Conservation (phyloP, 352 stramenopile genomes). For the Phytophthora europaea region DNA sequence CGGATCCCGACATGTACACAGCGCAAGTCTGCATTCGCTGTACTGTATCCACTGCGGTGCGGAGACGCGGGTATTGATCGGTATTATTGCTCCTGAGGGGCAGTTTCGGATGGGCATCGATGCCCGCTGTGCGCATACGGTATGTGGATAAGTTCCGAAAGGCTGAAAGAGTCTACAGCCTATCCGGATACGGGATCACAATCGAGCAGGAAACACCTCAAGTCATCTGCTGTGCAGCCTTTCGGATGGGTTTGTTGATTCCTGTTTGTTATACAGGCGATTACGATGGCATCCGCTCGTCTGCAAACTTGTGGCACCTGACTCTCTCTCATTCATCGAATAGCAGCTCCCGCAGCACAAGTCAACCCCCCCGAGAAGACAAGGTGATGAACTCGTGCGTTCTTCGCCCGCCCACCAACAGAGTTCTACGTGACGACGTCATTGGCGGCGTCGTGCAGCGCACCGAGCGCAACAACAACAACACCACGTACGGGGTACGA, state of each 20-base stretch:
- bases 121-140: background rate
- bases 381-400: background rate
- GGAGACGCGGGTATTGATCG: background rate
- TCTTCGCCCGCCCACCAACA: background rate
- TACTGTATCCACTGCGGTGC: slow-evolving; percentile 2
- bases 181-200: background rate
- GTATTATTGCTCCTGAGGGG: background rate
- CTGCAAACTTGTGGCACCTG: background rate
- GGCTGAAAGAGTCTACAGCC: background rate
- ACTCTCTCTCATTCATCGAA: slow-evolving; percentile 1
- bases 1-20: background rate
- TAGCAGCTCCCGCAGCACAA: background rate
- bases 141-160: background rate
- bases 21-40: background rate
- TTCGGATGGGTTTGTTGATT: background rate
- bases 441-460: background rate
- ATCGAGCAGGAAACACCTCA: background rate
- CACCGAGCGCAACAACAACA: background rate
- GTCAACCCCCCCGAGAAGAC: background rate
- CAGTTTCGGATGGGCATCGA: background rate
- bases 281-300: background rate
- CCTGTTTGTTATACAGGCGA: background rate
- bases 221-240: background rate
- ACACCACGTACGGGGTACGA: background rate
- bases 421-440: background rate